Evolutionary conservation across 1,284 basidiomycete species (phyloP).

Genomic region (Neolentinus lepideus): DNA sequence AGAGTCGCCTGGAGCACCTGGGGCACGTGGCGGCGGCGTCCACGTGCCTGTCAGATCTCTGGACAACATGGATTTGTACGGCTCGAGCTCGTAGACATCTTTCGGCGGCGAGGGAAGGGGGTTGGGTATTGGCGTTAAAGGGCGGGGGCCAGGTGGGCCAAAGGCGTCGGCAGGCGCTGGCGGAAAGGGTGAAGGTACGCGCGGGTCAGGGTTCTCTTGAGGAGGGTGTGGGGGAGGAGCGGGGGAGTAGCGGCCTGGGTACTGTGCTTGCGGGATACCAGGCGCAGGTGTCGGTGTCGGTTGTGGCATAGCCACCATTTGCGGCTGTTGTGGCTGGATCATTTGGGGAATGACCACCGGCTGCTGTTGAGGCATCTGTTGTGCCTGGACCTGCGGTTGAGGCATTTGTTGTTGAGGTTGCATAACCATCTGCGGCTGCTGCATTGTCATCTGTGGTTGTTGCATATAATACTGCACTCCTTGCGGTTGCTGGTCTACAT

Average conservation of each 20-base stretch:
- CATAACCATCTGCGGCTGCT: neutral
- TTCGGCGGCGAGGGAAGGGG: constrained; percentile 1
- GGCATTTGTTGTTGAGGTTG: neutral
- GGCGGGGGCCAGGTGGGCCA: constrained; percentile 14
- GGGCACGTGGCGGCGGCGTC: neutral
- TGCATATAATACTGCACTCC: neutral
- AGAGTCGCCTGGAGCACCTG: neutral
- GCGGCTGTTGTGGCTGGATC: neutral
- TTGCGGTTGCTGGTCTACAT: neutral
- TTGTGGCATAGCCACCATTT: neutral
- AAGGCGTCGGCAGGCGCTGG: constrained; percentile 17
- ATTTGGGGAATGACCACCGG: neutral
- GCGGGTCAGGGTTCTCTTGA: neutral
- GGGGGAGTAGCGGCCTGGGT: neutral
- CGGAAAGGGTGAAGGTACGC: constrained; percentile 13
- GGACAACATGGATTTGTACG: neutral
- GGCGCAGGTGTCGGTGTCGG: neutral
- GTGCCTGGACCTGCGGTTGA: neutral
- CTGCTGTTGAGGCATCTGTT: neutral
- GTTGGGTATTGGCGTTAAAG: constrained; percentile 13
- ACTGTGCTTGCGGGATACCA: neutral
- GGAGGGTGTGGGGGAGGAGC: neutral
- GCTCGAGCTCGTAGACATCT: constrained; percentile 4
- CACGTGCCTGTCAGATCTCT: neutral
- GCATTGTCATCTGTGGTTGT: neutral